Conservation (phyloP, 371 early-diverging fungal genomes). For the Apophysomyces variabilis region DNA sequence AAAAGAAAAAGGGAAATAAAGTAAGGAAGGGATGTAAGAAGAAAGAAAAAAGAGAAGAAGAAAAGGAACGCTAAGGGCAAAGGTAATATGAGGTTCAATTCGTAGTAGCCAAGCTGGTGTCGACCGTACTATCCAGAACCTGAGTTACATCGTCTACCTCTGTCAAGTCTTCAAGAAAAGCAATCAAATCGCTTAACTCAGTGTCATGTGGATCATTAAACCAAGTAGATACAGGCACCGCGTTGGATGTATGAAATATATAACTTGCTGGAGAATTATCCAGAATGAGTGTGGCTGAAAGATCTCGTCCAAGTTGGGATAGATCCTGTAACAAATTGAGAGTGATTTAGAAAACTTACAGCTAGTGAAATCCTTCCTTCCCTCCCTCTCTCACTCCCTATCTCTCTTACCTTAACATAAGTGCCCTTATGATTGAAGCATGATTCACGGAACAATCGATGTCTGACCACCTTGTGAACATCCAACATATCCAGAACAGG, state of each 20-base stretch:
- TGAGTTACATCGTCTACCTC: conserved; percentile 87
- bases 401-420: conserved; percentile 70
- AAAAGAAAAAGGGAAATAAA: neutral
- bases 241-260: conserved; percentile 93
- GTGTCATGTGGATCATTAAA: conserved; percentile 95
- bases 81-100: neutral
- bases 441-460: conserved; percentile 95
- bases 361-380: no score
- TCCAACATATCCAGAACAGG: conserved; percentile 96
- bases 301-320: conserved; percentile 80
- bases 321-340: conserved; percentile 68
- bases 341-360: no score
- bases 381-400: no score
- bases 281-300: conserved; percentile 79
- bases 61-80: neutral
- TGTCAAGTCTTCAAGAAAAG: conserved; percentile 90
- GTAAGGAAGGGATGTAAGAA: no score
- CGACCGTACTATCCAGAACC: conserved; percentile 68
- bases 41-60: neutral
- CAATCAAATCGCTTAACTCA: conserved; percentile 90
- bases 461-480: conserved; percentile 79
- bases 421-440: conserved; percentile 94
- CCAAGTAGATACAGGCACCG: conserved; percentile 95
- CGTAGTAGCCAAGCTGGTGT: neutral
- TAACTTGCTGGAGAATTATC: conserved; percentile 95